These are phyloP conservation scores for Fusarium pseudograminearum DNA, from an alignment of 2,329 filamentous ascomycete genomes.

Conservation along the genomic window DNA sequence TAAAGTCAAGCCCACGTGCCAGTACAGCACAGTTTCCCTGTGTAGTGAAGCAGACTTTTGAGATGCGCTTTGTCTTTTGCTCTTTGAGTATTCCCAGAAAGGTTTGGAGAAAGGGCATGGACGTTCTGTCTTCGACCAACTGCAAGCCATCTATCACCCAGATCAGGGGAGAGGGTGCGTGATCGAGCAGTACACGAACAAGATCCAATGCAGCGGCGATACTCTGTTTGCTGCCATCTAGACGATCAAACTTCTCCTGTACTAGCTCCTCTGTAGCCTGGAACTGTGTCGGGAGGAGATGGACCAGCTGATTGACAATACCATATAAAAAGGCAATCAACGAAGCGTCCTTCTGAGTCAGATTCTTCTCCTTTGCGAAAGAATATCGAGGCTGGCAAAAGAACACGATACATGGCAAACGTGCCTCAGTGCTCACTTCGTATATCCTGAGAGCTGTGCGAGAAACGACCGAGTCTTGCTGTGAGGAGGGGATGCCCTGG, in stretches of 20 bases:
- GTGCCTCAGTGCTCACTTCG: not conserved
- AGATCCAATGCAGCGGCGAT: not conserved
- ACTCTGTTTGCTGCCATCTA: not conserved
- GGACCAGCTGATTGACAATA: not conserved
- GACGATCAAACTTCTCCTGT: not conserved
- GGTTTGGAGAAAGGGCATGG: not conserved
- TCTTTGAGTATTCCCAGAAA: not conserved
- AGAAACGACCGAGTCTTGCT: not conserved
- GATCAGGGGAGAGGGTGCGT: not conserved
- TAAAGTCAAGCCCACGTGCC: not conserved
- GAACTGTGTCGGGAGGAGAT: not conserved
- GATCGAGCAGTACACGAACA: not conserved
- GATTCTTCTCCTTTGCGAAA: not conserved
- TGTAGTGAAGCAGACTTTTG: not conserved
- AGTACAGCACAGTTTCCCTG: not conserved
- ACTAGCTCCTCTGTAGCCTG: not conserved
- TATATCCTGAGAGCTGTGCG: not conserved
- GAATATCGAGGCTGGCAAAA: not conserved
- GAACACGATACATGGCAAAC: not conserved
- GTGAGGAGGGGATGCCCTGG: not conserved
- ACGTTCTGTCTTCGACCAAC: not conserved
- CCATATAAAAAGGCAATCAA: not conserved
- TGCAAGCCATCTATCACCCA: not conserved
- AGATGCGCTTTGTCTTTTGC: not conserved
- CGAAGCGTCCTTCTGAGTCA: not conserved